Base-by-base conservation (phyloP, 345 rosid species). In the Populus simonii region DNA sequence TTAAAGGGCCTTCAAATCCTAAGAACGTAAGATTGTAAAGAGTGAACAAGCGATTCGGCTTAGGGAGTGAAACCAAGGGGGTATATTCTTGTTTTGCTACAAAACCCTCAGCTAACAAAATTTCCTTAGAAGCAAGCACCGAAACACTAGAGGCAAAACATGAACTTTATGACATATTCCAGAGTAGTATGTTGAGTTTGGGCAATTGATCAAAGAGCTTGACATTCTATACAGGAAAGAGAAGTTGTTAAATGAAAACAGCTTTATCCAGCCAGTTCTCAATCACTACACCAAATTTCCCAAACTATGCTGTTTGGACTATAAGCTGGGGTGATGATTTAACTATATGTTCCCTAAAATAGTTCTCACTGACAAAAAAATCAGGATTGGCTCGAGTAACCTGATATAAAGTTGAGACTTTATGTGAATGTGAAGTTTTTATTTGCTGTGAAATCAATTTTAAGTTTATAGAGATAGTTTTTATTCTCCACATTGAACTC, bases 391-490 rank as follows among this genome's bases (percentile, higher is more conserved):
- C 49, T 76, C 59, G 20, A 66, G 55, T 33, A 4, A 57, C 18
- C 39, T 25, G 66, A 39, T 22, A 25, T 55, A 18, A 17, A 41
- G 17, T 22, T 31, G 39, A 47, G 23, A 33, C 20, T 17, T 1
- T 8, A 43, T 53, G 53, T 20, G 41, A 68, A 39, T 47, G 62
- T 29, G 33, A n/a, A 63, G 36, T 38, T 10, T 76, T 63, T 17
- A 13, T 29, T 29, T 29, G 1, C 31, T 29, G 31, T 61, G 23
- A 53, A 59, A 57, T 49, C 66, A 31, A 35, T 68, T 38, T 49
- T 61, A 33, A 76, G 75, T 78, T 77, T 11, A 22, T 53, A 72
- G 35, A 38, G 39, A 57, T 36, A 20, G 69, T 7, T 27, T 85
- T n/a, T n/a, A n/a, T n/a, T n/a, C n/a, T n/a, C n/a, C n/a, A n/a